These are phyloP conservation scores for Blastocystis sp. DNA, from an alignment of 352 stramenopile genomes.

Conservation along the genomic window DNA sequence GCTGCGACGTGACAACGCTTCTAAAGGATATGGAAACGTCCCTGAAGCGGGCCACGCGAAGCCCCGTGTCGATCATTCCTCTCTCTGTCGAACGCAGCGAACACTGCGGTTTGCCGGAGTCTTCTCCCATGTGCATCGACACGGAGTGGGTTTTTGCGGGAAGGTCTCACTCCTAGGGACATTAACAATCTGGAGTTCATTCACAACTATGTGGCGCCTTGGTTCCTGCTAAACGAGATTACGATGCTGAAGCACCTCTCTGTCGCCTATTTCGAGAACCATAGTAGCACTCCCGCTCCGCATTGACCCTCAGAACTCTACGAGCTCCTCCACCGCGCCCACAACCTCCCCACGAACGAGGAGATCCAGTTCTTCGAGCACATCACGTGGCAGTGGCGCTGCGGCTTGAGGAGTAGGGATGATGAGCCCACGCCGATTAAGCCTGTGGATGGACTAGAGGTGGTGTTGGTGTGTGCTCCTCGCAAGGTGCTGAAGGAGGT, in stretches of 20 bases:
- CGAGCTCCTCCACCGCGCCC: not conserved
- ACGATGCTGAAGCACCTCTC: conserved; percentile 33
- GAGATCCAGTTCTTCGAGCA: conserved; percentile 28
- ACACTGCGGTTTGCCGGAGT: conserved; percentile 23
- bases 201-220: conserved; percentile 3
- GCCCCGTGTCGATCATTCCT: not conserved
- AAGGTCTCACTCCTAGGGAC: not conserved
- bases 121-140: conserved; percentile 34
- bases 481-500: not conserved
- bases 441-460: not conserved
- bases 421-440: conserved; percentile 17
- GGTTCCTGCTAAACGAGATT: conserved; percentile 45
- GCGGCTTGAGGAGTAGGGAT: not conserved
- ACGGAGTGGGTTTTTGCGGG: not conserved
- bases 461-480: conserved; percentile 18
- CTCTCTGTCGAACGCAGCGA: not conserved
- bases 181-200: not conserved
- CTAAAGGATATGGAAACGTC: not conserved
- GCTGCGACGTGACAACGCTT: not conserved
- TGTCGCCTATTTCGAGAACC: conserved; percentile 44
- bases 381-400: not conserved
- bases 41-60: not conserved
- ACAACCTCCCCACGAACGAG: not conserved
- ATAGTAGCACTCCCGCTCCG: not conserved
- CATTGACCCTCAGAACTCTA: conserved; percentile 3